Base-by-base conservation (phyloP, 441 rosid genomes). In the Cnidoscolus chayamansa region DNA sequence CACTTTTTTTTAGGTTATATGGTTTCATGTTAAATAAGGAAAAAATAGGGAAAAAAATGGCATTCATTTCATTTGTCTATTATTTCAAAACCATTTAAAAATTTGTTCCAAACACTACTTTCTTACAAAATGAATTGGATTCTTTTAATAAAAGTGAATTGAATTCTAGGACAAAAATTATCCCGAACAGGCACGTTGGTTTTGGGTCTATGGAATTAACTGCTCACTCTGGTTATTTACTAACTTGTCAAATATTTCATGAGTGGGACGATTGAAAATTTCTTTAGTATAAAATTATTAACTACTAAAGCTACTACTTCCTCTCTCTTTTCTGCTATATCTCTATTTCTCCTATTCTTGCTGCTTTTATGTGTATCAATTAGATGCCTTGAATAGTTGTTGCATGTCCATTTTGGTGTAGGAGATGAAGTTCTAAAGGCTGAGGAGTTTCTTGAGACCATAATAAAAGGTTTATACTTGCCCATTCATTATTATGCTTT, bases 381-480 rank as follows among this genome's bases (percentile, higher is more conserved):
- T 64, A 57, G 66, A 60, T 48, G 40, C 72, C 78, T 54, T 51
- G 35, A 63, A 48, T 9, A 63, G 49, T 45, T 32, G 19, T 50
- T 63, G 43, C 31, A 57, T 62, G 64, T 62, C 56, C 60, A 49
- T 72, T 63, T 77, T 72, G 74, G 72, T 75, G 78, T 88, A 94
- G 97, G 92, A 72, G 80, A 88, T 54, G 89, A 92, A 81, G 79
- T 87, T 64, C 79, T 93, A 80, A 91, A 87, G 80, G 85, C 86
- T 4, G 97, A 88, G 86, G 79, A 77, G 72, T 86, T 91, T 77
- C 92, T 93, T 13, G 97, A 93, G 84, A 79, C 85, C 17, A 49
- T 90, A 68, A 93, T 93, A 67, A 86, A 88, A 90, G 94, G 97
- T 88, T 68, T 55, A 51, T 65, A 2, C 72, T 40, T 9, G 68